Evolutionary conservation across 805 yeast species (phyloP).

Genomic region (Candida maesae): DNA sequence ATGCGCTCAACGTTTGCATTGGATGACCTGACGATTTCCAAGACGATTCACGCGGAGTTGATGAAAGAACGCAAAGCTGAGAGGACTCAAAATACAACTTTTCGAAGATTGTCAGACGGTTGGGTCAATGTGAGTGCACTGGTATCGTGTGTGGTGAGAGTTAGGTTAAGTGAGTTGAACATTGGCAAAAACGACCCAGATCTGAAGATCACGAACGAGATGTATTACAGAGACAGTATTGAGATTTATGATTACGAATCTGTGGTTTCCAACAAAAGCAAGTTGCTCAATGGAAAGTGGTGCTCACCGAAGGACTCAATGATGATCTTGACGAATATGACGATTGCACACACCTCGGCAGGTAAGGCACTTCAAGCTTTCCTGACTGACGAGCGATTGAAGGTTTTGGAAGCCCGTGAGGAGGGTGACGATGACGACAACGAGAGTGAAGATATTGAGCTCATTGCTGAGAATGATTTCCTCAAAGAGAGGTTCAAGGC

Average conservation of each 20-base stretch:
- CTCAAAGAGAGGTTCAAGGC: slow-evolving; percentile 1
- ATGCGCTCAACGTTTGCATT: background rate
- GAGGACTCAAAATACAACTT: slow-evolving; percentile 1
- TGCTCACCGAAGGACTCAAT: slow-evolving; percentile 23
- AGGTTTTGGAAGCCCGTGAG: slow-evolving; percentile 1
- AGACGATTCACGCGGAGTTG: slow-evolving; percentile 7
- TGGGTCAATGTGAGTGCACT: slow-evolving; percentile 23
- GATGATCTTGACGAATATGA: slow-evolving; percentile 7
- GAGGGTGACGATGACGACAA: slow-evolving; percentile 5
- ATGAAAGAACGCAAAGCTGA: slow-evolving; percentile 7
- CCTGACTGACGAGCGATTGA: slow-evolving; percentile 6
- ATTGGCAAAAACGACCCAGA: slow-evolving; percentile 27
- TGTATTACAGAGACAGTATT: slow-evolving; percentile 25
- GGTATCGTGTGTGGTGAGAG: slow-evolving; percentile 16
- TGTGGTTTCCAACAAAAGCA: slow-evolving; percentile 9
- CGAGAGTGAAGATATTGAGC: slow-evolving; percentile 6
- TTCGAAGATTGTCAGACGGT: slow-evolving; percentile 26
- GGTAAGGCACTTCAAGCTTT: slow-evolving; percentile 8
- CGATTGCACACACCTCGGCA: slow-evolving; percentile 1
- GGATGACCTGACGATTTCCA: slow-evolving; percentile 7
- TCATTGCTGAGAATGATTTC: slow-evolving; percentile 11
- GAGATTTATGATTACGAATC: slow-evolving; percentile 19
- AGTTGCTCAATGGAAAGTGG: slow-evolving; percentile 27
- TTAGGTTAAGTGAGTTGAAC: slow-evolving; percentile 18
- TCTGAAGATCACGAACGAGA: slow-evolving; percentile 22